A percentile compares a stretch with the other conserved stretches of the same genome.
Evolutionary conservation across 352 stramenopile genomes (phyloP).

Genomic region (Pythium periplocum): DNA sequence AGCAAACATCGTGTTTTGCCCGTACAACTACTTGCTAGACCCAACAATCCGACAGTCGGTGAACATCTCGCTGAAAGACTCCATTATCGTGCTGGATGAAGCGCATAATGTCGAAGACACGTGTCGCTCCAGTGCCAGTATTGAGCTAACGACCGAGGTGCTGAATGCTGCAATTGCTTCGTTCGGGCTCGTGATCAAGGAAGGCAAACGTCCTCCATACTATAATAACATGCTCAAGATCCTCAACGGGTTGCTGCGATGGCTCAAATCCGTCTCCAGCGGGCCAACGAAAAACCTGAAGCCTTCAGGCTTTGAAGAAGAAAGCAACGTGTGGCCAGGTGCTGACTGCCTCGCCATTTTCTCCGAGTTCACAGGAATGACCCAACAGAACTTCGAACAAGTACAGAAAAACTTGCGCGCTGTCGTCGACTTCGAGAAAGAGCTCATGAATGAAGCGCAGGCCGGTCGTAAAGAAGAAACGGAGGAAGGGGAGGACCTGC

Average conservation of each 20-base stretch:
- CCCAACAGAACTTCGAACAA: conserved; percentile 32
- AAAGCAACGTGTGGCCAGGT: conserved; percentile 67
- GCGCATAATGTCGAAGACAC: conserved; percentile 88
- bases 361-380: conserved; percentile 52
- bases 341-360: conserved; percentile 66
- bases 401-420: conserved; percentile 40
- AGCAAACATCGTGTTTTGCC: conserved; percentile 80
- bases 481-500: conserved; percentile 17
- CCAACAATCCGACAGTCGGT: conserved; percentile 67
- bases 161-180: conserved; percentile 50
- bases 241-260: conserved; percentile 56
- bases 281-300: conserved; percentile 40
- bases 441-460: conserved; percentile 16
- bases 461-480: conserved; percentile 4
- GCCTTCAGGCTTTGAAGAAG: conserved; percentile 59
- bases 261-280: conserved; percentile 40
- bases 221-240: conserved; percentile 49
- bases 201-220: conserved; percentile 39
- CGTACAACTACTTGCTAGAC: conserved; percentile 88
- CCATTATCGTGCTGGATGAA: conserved; percentile 82
- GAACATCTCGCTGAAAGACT: conserved; percentile 60
- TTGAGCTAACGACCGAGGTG: conserved; percentile 56
- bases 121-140: conserved; percentile 68
- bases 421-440: conserved; percentile 52
- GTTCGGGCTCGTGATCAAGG: conserved; percentile 61